Conservation (phyloP, 2,329 filamentous ascomycete genomes). For the Ploettnerulaceae sp. region DNA sequence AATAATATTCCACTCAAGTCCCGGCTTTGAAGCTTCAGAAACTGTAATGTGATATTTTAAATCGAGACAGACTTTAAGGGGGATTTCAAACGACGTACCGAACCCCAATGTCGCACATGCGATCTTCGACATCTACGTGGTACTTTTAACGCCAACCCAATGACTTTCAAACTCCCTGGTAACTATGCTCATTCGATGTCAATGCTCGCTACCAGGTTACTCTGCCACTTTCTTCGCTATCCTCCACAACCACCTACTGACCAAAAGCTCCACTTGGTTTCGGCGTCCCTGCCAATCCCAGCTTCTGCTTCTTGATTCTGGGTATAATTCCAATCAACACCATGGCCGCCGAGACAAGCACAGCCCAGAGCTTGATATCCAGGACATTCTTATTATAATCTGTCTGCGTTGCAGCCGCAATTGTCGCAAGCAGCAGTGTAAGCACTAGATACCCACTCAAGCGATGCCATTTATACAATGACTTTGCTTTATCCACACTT, state of each 20-base stretch:
- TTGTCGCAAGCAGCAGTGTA: slow-evolving; percentile 65
- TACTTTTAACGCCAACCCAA: background rate
- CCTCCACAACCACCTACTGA: slow-evolving; percentile 6
- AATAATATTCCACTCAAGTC: too few relatives aligned
- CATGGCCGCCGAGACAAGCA: slow-evolving; percentile 60
- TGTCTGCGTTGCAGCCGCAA: slow-evolving; percentile 71
- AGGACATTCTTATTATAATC: slow-evolving; percentile 65
- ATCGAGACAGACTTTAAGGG: too few relatives aligned
- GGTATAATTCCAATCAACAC: slow-evolving; percentile 69
- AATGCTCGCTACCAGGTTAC: background rate
- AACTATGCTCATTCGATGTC: background rate
- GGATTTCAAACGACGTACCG: too few relatives aligned
- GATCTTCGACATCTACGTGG: background rate
- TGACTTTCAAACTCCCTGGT: background rate
- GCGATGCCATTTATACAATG: slow-evolving; percentile 86
- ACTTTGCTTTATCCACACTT: slow-evolving; percentile 72
- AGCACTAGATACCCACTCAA: slow-evolving; percentile 69
- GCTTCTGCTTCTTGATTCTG: slow-evolving; percentile 76
- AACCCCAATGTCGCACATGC: background rate
- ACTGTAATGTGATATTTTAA: too few relatives aligned
- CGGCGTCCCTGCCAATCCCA: slow-evolving; percentile 48
- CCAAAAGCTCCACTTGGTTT: slow-evolving; percentile 18
- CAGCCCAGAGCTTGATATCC: slow-evolving; percentile 71
- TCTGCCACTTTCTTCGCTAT: background rate
- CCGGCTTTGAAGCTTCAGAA: too few relatives aligned